Percentiles rank a stretch among this genome's conserved stretches.
Evolutionary conservation across 768 basidiomycete species (phyloP).

Genomic region (Russula brevipes): DNA sequence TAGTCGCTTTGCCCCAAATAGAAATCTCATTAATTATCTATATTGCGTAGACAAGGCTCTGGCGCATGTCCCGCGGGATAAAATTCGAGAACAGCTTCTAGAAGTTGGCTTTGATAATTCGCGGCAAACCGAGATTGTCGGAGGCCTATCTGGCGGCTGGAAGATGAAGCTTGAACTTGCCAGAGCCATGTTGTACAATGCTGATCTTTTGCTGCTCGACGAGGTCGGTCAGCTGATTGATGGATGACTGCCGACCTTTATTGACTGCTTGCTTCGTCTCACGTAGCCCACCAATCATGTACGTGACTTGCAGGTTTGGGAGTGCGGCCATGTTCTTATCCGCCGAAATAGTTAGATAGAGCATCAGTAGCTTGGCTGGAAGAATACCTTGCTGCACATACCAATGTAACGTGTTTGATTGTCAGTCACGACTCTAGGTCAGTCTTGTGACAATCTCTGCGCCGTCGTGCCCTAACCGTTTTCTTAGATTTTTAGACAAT

Average conservation of each 20-base stretch:
- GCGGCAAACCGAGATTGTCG: slow-evolving; percentile 80
- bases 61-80: slow-evolving; percentile 51
- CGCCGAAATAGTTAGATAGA: slow-evolving; percentile 56
- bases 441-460: slow-evolving; percentile 28
- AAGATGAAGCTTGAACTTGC: slow-evolving; percentile 99
- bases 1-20: slow-evolving; percentile 26
- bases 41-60: slow-evolving; percentile 59
- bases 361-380: slow-evolving; percentile 90
- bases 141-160: slow-evolving; percentile 93
- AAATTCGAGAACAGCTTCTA: slow-evolving; percentile 71
- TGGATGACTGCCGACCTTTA: slow-evolving; percentile 9
- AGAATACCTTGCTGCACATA: slow-evolving; percentile 75
- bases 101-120: slow-evolving; percentile 91
- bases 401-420: slow-evolving; percentile 84
- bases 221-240: slow-evolving; percentile 47
- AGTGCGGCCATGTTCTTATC: slow-evolving; percentile 21
- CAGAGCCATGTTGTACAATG: slow-evolving; percentile 94
- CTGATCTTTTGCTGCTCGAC: slow-evolving; percentile 77
- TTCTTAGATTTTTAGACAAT: slow-evolving; percentile 79
- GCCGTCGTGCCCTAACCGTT: slow-evolving; percentile 1
- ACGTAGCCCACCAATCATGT: slow-evolving; percentile 92
- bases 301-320: slow-evolving; percentile 33
- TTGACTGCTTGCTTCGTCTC: slow-evolving; percentile 44
- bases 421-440: slow-evolving; percentile 96
- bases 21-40: not conserved